Conservation (phyloP, 352 stramenopile species). For the Phytophthora sojae region DNA sequence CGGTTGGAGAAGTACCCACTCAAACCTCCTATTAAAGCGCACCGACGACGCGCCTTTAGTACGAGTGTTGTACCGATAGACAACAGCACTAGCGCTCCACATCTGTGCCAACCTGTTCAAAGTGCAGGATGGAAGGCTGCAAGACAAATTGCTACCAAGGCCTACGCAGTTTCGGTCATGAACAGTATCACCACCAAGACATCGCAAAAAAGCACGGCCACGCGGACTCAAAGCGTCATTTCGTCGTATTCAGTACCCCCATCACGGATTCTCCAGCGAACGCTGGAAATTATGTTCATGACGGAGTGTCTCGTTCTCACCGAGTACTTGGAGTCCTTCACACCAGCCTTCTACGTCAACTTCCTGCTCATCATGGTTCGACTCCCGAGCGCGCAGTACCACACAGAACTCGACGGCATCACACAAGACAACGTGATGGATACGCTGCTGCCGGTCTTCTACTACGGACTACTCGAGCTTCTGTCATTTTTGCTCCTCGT, state of each 20-base stretch:
- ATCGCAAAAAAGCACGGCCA: background rate
- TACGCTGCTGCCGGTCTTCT: slow-evolving; percentile 20
- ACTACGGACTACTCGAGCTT: slow-evolving; percentile 34
- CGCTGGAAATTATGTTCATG: slow-evolving; percentile 33
- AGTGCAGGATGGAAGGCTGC: slow-evolving; percentile 4
- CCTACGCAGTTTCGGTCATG: background rate
- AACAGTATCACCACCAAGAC: background rate
- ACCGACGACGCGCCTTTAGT: slow-evolving; percentile 6
- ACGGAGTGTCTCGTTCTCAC: slow-evolving; percentile 45
- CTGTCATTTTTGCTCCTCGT: slow-evolving; percentile 25
- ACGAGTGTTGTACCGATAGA: background rate
- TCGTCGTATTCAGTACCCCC: slow-evolving; percentile 1
- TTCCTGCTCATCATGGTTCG: slow-evolving; percentile 29
- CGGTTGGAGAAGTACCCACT: slow-evolving; percentile 24
- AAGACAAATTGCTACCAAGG: background rate
- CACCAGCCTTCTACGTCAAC: slow-evolving; percentile 35
- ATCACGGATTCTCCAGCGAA: slow-evolving; percentile 15
- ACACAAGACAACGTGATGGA: slow-evolving; percentile 3
- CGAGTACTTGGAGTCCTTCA: slow-evolving; percentile 51
- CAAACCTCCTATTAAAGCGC: slow-evolving; percentile 9
- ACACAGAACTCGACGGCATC: slow-evolving; percentile 35
- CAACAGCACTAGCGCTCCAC: background rate
- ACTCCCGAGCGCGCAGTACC: slow-evolving; percentile 38
- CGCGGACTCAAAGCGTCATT: slow-evolving; percentile 1
- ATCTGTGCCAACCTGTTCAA: background rate